These are phyloP conservation scores for Paecilomyces sp. DNA, from an alignment of 2,329 filamentous ascomycete species.

Conservation along the genomic window DNA sequence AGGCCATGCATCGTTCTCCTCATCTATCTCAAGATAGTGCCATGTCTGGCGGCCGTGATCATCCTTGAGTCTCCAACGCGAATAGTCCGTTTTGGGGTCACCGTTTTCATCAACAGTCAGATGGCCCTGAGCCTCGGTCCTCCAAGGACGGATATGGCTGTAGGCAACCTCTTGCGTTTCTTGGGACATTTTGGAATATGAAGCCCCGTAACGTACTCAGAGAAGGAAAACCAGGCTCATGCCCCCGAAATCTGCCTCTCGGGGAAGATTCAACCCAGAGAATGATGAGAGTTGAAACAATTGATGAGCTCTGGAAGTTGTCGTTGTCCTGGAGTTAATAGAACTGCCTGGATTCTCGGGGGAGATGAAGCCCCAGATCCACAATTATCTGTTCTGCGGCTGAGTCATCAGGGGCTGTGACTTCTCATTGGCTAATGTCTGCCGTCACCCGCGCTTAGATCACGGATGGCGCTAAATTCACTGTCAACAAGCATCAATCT, in stretches of 20 bases:
- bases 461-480: background rate
- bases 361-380: background rate
- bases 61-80: slow-evolving; percentile 76
- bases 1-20: slow-evolving; percentile 69
- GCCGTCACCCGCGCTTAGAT: background rate
- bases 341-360: background rate
- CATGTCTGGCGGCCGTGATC: slow-evolving; percentile 84
- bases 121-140: slow-evolving; percentile 26
- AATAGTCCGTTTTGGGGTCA: slow-evolving; percentile 62
- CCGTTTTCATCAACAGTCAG: slow-evolving; percentile 25
- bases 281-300: background rate
- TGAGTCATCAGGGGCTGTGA: background rate
- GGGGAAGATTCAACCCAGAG: background rate
- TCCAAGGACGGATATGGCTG: slow-evolving; percentile 27
- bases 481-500: background rate
- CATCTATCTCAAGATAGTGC: slow-evolving; percentile 75
- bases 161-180: slow-evolving; percentile 8
- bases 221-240: background rate
- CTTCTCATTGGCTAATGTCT: background rate
- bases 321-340: background rate
- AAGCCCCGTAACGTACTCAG: background rate
- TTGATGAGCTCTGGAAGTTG: background rate
- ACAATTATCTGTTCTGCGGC: background rate
- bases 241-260: background rate
- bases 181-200: background rate